Evolutionary conservation across 805 yeast genomes (phyloP), one percentile per base, ranked within the genome.

Genomic region (Yarrowia sp.): DNA sequence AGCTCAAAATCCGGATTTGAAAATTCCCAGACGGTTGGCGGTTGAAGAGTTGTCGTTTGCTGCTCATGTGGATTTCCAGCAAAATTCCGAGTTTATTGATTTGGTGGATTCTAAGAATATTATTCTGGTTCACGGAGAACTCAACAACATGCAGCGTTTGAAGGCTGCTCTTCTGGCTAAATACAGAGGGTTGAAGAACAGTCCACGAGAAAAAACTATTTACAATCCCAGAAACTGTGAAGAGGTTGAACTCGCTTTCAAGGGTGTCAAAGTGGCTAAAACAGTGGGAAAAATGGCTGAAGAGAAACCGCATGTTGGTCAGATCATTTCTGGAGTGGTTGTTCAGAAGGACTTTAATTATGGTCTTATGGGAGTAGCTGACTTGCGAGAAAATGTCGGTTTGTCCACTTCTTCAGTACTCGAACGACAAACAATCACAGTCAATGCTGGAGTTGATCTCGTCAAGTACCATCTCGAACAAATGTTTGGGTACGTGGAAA

Each of bases 41-140:
- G 87, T 95, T 15, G 98, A 93, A 69, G 99, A 95, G 75, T 88
- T 95, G 4, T 92, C 98, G 1, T 95, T 95, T 80, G 98, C 99
- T n/a, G 99, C 99, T 0, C 99, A 95, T 76, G 99, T 95, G 22
- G 99, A 95, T 74, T 95, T 88, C 75, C 91, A 89, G 71, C 97
- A 95, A 73, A 95, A 95, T 70, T 80, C 96, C 1, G 90, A 89
- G 65, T 95, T 95, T 72, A 95, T 95, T 66, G 97, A 92, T 69
- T 80, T 86, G 66, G 90, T 95, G 2, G 88, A 88, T 66, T 96
- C 99, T 0, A 83, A 83, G 66, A 86, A 89, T 64, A 89, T 95
- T 67, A 91, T 93, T 66, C 81, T 95, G 64, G 99, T 95, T 1
- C 99, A 95, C 75, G 99, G 99, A 11, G 99, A 95, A 72, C 86